Percentiles rank a stretch among this genome's conserved stretches.
These are phyloP conservation scores for Linum usitatissimum DNA, from an alignment of 345 rosid species.

Conservation along the genomic window DNA sequence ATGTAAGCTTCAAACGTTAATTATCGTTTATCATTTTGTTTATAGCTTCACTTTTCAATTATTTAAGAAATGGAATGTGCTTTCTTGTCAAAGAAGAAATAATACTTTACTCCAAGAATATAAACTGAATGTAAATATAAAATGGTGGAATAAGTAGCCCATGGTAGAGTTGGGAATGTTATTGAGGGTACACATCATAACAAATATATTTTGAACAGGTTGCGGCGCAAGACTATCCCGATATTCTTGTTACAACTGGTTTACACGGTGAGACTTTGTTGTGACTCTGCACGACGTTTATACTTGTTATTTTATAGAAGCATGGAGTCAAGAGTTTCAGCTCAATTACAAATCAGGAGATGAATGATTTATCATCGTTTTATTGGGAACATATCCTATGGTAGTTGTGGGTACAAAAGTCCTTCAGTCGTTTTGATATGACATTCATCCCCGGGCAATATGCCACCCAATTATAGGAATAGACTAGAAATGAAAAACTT, in stretches of 20 bases:
- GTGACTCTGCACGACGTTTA: neutral
- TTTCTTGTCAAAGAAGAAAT: no score
- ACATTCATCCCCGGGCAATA: no score
- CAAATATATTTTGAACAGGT: conserved; percentile 36
- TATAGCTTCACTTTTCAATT: neutral
- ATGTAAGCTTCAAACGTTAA: conserved; percentile 30
- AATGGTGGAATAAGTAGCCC: no score
- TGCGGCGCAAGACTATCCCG: conserved; percentile 62
- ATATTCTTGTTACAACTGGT: conserved; percentile 78
- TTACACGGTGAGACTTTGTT: conserved; percentile 50
- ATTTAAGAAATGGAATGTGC: no score
- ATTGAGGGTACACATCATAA: neutral
- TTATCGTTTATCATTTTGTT: neutral
- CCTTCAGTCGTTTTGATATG: neutral
- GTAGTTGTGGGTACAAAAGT: neutral
- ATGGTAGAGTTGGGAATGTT: neutral
- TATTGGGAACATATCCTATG: neutral
- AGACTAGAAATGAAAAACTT: no score
- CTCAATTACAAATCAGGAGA: neutral
- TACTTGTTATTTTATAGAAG: neutral
- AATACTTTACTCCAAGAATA: no score
- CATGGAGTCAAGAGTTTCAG: neutral
- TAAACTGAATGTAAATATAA: no score
- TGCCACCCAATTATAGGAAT: no score
- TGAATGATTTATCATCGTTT: neutral